Conservation (phyloP, 805 yeast genomes). For the Sugiyamaella valdiviana region DNA sequence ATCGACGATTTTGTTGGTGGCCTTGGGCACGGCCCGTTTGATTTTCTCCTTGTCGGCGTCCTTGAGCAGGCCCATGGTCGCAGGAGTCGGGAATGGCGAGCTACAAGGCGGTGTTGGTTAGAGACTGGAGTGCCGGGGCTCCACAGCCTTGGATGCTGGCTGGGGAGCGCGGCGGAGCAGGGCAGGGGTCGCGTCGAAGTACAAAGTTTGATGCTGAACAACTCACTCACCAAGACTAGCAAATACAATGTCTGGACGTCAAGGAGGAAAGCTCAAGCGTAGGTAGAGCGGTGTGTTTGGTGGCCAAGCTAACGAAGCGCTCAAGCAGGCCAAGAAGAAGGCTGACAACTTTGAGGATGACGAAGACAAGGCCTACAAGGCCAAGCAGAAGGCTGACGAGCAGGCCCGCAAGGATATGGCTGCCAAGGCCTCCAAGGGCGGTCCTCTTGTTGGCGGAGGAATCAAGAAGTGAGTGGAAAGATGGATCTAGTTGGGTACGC, state of each 20-base stretch:
- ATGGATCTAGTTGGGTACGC: neutral
- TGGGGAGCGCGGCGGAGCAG: neutral
- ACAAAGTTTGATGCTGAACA: neutral
- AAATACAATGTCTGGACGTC: constrained; percentile 78
- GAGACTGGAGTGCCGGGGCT: too few relatives aligned
- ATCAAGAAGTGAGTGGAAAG: constrained; percentile 64
- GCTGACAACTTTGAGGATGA: constrained; percentile 62
- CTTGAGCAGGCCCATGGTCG: constrained; percentile 25
- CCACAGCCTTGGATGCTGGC: neutral
- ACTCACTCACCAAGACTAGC: neutral
- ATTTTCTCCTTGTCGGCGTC: constrained; percentile 77
- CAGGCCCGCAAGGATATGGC: constrained; percentile 89
- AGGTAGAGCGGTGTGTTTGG: constrained; percentile 25
- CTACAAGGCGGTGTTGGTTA: neutral
- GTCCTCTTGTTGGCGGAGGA: constrained; percentile 90
- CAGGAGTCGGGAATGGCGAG: neutral
- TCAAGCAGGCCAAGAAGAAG: constrained; percentile 82
- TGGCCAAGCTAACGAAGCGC: constrained; percentile 36
- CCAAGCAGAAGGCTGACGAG: constrained; percentile 91
- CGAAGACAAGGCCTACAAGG: constrained; percentile 85
- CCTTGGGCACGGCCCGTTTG: constrained; percentile 83
- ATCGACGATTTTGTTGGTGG: constrained; percentile 79
- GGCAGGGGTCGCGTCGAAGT: neutral
- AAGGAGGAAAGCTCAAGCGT: constrained; percentile 96
- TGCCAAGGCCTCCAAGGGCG: constrained; percentile 79